Base-by-base conservation (phyloP, 2,329 filamentous ascomycete species). In the Ilyonectria destructans region DNA sequence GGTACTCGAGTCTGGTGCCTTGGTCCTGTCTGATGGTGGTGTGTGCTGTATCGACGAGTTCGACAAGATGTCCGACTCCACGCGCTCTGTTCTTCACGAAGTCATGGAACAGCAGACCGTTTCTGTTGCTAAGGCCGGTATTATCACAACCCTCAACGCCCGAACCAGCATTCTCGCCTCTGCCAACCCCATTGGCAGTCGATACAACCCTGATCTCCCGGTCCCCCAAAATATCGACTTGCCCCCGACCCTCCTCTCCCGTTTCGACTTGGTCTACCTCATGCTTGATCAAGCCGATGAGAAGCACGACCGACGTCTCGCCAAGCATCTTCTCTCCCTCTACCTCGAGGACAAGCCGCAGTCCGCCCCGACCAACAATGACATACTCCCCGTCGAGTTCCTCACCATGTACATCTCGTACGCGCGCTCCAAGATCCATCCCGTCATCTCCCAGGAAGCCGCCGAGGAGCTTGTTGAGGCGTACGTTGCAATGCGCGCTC, bases 151-250 rank as follows among this genome's bases (percentile, higher is more conserved):
- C 0, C 86, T 99, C 68, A 99, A 99, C 79, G 96, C 96, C 29
- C 89, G 96, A 78, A 98, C 96, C 1, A 97, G 93, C 71, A 98
- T 99, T 77, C 89, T 99, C 33, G 96, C 96, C 17, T 98, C 96
- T 12, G 96, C 96, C 81, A 99, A 99, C 79, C 96, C 96, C 1
- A 98, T 99, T 73, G 96, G 96, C 76, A 97, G 94, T 83, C 95
- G 97, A 79, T 99, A 99, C 85, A 98, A 99, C 81, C 93, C 94
- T 3, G 96, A 97, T 77, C 85, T 99, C 26, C 95, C 96, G 0
- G 96, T 99, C 15, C 96, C 96, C 3, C 95, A 98, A 77, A 99
- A 99, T 81, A 99, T 99, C 75, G 96, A 99, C 78, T 89, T 99
- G 9, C 96, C 96, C 1, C 96, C 96, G 0, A 99, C 96, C 0